These are phyloP conservation scores for Trichoderma semiorbis DNA, from an alignment of 2,329 filamentous ascomycete genomes.

Conservation along the genomic window DNA sequence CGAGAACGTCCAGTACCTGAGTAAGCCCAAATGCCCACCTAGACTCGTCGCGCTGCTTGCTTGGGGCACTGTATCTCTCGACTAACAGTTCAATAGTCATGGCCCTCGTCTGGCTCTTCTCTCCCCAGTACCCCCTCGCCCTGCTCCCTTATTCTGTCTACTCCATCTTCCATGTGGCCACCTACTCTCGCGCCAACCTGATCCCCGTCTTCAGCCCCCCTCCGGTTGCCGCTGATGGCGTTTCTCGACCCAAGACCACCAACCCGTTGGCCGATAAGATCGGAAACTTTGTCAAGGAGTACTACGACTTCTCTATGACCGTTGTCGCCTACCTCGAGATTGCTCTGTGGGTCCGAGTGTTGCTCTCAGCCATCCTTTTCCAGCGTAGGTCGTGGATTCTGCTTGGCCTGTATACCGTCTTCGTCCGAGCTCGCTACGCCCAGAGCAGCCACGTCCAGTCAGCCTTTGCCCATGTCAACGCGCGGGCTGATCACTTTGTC, in stretches of 20 bases:
- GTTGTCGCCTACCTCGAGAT: conserved; percentile 89
- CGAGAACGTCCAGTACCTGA: conserved; percentile 96
- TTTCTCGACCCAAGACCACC: conserved; percentile 45
- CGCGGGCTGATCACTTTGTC: conserved; percentile 75
- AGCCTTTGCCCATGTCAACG: conserved; percentile 68
- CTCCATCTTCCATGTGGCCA: conserved; percentile 97
- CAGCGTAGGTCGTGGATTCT: conserved; percentile 88
- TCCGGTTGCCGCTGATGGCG: conserved; percentile 51
- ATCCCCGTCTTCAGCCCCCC: conserved; percentile 80
- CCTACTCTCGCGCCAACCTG: conserved; percentile 90
- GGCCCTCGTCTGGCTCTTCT: conserved; percentile 92
- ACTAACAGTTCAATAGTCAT: conserved; percentile 58
- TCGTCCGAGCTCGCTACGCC: conserved; percentile 83
- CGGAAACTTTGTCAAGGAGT: conserved; percentile 91
- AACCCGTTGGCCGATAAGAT: conserved; percentile 75
- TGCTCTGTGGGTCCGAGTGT: conserved; percentile 75
- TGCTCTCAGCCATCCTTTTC: conserved; percentile 81
- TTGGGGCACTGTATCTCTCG: not conserved
- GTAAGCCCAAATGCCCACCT: conserved; percentile 51
- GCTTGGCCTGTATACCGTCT: conserved; percentile 79
- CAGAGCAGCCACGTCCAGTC: conserved; percentile 93
- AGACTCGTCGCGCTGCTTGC: not conserved
- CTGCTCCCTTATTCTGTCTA: conserved; percentile 94
- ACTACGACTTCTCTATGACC: conserved; percentile 96
- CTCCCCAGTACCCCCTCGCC: conserved; percentile 83